Base-by-base conservation (phyloP, 2,329 filamentous ascomycete species). In the Neofusicoccum cordaticola region DNA sequence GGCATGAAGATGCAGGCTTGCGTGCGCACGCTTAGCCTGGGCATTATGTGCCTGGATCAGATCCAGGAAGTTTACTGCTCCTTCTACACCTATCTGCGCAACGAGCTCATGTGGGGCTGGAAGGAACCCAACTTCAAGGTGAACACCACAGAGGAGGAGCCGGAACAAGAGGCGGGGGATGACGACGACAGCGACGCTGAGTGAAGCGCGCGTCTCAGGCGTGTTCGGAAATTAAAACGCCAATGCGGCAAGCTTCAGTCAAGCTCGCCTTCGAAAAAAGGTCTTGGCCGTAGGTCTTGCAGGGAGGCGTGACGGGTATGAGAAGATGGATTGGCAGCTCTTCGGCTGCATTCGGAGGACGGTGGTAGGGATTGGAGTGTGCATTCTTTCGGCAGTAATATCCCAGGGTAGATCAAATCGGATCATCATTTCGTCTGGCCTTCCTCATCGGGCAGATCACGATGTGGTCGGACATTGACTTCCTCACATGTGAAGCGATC, bases 1-100 rank as follows among this genome's bases (percentile, higher is more conserved):
- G 91, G 92, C 0, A 76, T 83, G 77, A 83, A 80, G 72, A 71
- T 83, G 53, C 71, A 78, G 41, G 79, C 72, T 9, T 11, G 37
- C 19, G 17, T 60, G 17, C 51, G 48, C 35, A 34, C 31, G 19
- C 42, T 51, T 15, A 61, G 31, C 27, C 13, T 62, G 27, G 60
- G 44, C n/a, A 12, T 66, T 15, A 22, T 45, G 7, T 41, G 31
- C 35, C 15, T 77, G 48, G 80, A 82, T 60, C 69, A 73, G 12
- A 70, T 81, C 56, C 71, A 72, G 13, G 69, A 75, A n/a, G 69
- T 74, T 45, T 75, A 77, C 66, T 77, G 76, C 41, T 80, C 75
- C 63, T 82, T 82, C 74, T 81, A 76, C 67, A 74, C 71, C 17
- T 79, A 73, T 72, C 71, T 81, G 4, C 73, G 74, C 19, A 83